Evolutionary conservation across 371 early-diverging fungal genomes (phyloP).

Genomic region (Enterocytospora artemiae): DNA sequence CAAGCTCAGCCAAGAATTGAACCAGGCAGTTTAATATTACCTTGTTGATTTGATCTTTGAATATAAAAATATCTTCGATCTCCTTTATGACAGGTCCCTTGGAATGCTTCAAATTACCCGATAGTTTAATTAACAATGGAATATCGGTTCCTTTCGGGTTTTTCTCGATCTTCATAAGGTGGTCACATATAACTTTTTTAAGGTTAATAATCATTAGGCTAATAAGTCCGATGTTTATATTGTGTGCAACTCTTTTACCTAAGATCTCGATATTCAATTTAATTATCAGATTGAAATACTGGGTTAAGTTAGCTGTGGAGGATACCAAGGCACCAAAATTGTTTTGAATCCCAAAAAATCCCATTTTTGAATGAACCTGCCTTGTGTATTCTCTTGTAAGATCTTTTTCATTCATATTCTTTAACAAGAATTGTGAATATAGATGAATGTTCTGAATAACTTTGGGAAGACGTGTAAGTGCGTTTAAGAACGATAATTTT

Average conservation of each 20-base stretch:
- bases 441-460: constrained; percentile 10
- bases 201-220: constrained; percentile 31
- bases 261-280: constrained; percentile 23
- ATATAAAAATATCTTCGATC: constrained; percentile 35
- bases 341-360: constrained; percentile 18
- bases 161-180: constrained; percentile 34
- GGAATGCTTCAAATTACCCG: constrained; percentile 16
- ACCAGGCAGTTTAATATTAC: constrained; percentile 35
- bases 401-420: constrained; percentile 10
- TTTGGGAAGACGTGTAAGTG: constrained; percentile 6
- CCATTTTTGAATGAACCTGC: constrained; percentile 6
- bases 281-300: constrained; percentile 9
- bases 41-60: constrained; percentile 38
- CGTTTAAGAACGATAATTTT: constrained; percentile 23
- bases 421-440: constrained; percentile 24
- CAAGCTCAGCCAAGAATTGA: constrained; percentile 18
- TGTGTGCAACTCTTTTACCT: constrained; percentile 20
- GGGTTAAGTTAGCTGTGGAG: constrained; percentile 12
- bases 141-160: constrained; percentile 17
- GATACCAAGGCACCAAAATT: constrained; percentile 9
- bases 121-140: constrained; percentile 18
- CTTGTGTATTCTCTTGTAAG: constrained; percentile 27
- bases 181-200: constrained; percentile 25
- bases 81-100: constrained; percentile 20
- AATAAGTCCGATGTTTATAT: constrained; percentile 32